Conservation (phyloP, 2,329 filamentous ascomycete species). For the Ophiocordyceps camponoti-rufipedis region DNA sequence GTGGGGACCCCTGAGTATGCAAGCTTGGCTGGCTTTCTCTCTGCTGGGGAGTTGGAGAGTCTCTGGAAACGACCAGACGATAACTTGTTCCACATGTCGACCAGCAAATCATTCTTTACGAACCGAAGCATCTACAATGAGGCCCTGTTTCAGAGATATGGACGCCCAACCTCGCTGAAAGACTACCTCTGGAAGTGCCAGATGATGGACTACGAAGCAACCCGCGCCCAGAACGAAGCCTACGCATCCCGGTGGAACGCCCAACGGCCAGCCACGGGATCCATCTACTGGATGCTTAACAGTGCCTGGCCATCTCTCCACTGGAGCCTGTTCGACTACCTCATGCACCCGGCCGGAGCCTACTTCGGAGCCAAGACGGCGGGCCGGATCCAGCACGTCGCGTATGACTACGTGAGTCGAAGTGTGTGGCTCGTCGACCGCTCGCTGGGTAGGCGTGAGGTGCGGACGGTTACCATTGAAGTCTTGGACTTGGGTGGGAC, state of each 20-base stretch:
- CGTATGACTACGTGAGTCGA: slow-evolving; percentile 30
- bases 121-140: slow-evolving; percentile 38
- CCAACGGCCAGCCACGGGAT: slow-evolving; percentile 33
- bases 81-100: slow-evolving; percentile 41
- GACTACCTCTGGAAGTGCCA: slow-evolving; percentile 43
- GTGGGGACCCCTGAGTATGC: slow-evolving; percentile 41
- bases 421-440: slow-evolving; percentile 36
- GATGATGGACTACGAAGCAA: slow-evolving; percentile 47
- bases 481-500: slow-evolving; percentile 29
- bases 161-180: slow-evolving; percentile 27
- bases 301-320: slow-evolving; percentile 46
- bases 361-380: slow-evolving; percentile 41
- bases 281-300: slow-evolving; percentile 52
- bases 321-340: slow-evolving; percentile 48
- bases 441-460: slow-evolving; percentile 18
- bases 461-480: slow-evolving; percentile 26
- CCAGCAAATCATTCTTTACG: slow-evolving; percentile 33
- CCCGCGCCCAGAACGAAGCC: slow-evolving; percentile 37
- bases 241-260: slow-evolving; percentile 32
- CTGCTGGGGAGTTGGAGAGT: slow-evolving; percentile 27
- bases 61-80: slow-evolving; percentile 37
- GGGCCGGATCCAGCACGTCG: slow-evolving; percentile 29
- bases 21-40: slow-evolving; percentile 35
- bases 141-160: slow-evolving; percentile 31
- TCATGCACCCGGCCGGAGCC: slow-evolving; percentile 35